These are phyloP conservation scores for Fagopyrum tataricum DNA, from an alignment of 148 eudicot species.

Conservation along the genomic window DNA sequence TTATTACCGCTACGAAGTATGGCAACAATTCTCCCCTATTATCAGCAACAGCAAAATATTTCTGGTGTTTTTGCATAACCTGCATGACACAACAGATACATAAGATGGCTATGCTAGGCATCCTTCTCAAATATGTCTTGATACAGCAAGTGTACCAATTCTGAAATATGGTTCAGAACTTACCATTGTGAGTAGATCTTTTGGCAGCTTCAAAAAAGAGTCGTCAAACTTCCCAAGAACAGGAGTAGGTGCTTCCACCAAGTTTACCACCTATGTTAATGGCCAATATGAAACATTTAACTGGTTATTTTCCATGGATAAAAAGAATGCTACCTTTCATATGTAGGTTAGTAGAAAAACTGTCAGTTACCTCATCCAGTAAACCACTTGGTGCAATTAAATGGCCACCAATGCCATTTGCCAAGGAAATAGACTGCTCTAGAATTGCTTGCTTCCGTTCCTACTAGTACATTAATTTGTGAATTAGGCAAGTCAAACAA, in stretches of 20 bases:
- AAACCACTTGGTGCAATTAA: conserved; percentile 54
- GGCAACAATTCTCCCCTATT: conserved; percentile 62
- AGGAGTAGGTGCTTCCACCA: conserved; percentile 92
- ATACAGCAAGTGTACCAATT: background rate
- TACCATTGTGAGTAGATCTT: conserved; percentile 92
- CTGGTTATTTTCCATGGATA: background rate
- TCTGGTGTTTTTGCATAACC: conserved; percentile 99
- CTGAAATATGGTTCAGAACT: conserved; percentile 1
- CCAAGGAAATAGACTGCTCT: conserved; percentile 58
- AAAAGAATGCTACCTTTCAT: background rate
- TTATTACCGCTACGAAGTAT: conserved; percentile 67
- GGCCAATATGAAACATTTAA: background rate
- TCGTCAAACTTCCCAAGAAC: conserved; percentile 79
- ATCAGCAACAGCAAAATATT: conserved; percentile 81
- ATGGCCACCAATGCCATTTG: conserved; percentile 51
- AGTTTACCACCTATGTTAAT: conserved; percentile 69
- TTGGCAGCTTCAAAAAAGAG: conserved; percentile 83
- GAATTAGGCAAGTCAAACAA: conserved; percentile 6
- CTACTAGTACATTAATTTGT: conserved; percentile 30
- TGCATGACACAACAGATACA: conserved; percentile 23
- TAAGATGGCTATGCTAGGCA: background rate
- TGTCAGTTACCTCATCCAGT: conserved; percentile 73
- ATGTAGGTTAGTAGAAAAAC: background rate
- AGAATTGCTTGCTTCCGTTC: conserved; percentile 66
- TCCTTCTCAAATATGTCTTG: background rate